Evolutionary conservation across 495 filamentous ascomycete genomes (phyloP), one percentile per base, ranked within the genome.

Genomic region (Hypoxylon lienhwacheense): DNA sequence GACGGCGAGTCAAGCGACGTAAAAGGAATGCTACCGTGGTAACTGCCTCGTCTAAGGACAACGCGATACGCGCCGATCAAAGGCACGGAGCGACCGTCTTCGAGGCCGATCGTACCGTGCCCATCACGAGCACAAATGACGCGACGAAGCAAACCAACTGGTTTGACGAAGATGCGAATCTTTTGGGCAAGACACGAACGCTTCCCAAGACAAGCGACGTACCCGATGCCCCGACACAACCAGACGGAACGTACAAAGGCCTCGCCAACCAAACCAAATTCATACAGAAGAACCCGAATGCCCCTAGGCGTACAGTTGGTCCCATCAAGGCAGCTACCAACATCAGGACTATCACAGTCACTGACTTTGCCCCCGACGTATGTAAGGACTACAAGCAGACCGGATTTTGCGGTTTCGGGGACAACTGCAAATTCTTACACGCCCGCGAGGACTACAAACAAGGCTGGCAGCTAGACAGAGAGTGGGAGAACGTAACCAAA

Each of bases 331-430:
- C 91, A 12, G 79, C 91, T 2, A 90, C 89, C 0, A 97, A 97
- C 61, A 85, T 97, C 31, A 84, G 93, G 21, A 96, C 88, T 2
- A 85, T 95, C 44, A 97, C 91, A 0, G 81, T 90, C 11, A 96
- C 83, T 26, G 93, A 97, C 63, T 96, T 88, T 69, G 86, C 89
- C 20, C 92, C 95, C 0, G 92, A 97, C 63, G 89, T 95, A 10
- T 97, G 93, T 68, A 97, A 97, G 69, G 93, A 97, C 68, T 95
- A 89, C 68, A 95, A 95, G 56, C 81, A 89, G 57, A 95, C 89
- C 0, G 91, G 91, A 2, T 90, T 84, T 68, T 91, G 86, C 64
- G 89, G 87, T 1, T 92, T 87, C 48, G 87, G 86, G 3, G 85
- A 90, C 50, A 81, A 70, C n/a, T 95, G 91, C 73, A 95, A 92